Evolutionary conservation across 1,139 yeast species (phyloP).

Genomic region (Protomyces pachydermus): DNA sequence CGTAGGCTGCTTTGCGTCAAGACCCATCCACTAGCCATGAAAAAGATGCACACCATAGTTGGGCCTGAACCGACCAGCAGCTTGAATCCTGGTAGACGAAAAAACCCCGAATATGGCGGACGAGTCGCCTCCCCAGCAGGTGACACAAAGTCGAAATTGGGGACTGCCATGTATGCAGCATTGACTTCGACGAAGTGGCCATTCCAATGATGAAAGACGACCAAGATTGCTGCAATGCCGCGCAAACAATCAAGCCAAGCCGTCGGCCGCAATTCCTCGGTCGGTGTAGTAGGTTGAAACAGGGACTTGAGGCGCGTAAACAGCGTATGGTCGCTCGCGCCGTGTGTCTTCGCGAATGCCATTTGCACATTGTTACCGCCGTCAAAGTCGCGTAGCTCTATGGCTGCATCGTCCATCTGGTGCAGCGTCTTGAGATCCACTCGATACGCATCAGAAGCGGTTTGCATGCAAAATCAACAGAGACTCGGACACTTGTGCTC

Average conservation of each 20-base stretch:
- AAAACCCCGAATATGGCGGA: background rate
- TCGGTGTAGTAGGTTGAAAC: background rate
- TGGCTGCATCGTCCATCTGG: background rate
- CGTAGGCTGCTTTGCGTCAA: background rate
- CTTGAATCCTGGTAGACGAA: slow-evolving; percentile 5
- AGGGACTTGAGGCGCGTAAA: background rate
- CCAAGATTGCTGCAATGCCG: slow-evolving; percentile 13
- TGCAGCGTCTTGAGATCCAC: background rate
- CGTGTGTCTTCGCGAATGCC: background rate
- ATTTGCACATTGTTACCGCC: background rate
- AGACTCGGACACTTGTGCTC: too few species aligned
- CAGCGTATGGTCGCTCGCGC: background rate
- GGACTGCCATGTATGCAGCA: background rate
- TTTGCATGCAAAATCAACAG: too few species aligned
- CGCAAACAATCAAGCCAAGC: slow-evolving; percentile 21
- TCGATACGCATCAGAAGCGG: background rate
- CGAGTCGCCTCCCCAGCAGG: background rate
- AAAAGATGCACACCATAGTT: background rate
- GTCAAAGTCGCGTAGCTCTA: background rate
- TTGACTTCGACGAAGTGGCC: slow-evolving; percentile 7
- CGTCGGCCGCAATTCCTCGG: slow-evolving; percentile 1
- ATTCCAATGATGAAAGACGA: slow-evolving; percentile 18
- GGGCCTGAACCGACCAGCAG: slow-evolving; percentile 5
- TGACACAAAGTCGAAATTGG: background rate
- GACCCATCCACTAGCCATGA: background rate